phyloP scores from a whole-genome alignment of 495 filamentous ascomycete species.

The Aspergillus nanangensis region DNA sequence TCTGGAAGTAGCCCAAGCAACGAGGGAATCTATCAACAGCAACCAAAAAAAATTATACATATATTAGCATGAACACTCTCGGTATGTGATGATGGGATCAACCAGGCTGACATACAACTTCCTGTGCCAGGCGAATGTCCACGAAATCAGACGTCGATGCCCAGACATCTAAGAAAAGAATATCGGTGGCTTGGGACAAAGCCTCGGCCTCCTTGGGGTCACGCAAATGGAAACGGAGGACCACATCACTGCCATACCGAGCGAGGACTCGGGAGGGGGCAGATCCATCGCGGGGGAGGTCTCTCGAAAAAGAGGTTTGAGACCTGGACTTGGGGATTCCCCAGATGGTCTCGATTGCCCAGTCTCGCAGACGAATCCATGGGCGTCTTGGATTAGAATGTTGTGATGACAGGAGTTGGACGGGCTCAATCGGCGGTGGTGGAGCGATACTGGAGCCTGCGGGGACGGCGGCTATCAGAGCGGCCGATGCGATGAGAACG shows the following conservation, averaged over 20 bases:
- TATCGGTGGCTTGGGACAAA: slow-evolving; percentile 67
- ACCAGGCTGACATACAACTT: slow-evolving; percentile 53
- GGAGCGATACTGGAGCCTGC: slow-evolving; percentile 41
- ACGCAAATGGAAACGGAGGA: slow-evolving; percentile 80
- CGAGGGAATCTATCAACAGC: slow-evolving; percentile 55
- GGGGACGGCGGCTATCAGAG: slow-evolving; percentile 32
- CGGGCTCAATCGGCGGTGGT: slow-evolving; percentile 32
- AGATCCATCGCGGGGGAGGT: slow-evolving; percentile 14
- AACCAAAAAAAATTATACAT: neutral
- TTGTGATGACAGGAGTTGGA: slow-evolving; percentile 24
- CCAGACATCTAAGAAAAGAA: slow-evolving; percentile 87
- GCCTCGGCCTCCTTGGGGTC: slow-evolving; percentile 65
- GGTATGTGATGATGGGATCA: neutral
- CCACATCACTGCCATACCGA: slow-evolving; percentile 75
- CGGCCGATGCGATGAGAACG: slow-evolving; percentile 24
- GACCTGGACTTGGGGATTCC: slow-evolving; percentile 33
- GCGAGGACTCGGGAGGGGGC: slow-evolving; percentile 49
- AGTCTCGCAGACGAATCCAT: slow-evolving; percentile 59
- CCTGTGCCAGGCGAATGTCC: slow-evolving; percentile 78
- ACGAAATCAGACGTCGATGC: slow-evolving; percentile 75
- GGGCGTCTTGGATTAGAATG: slow-evolving; percentile 28
- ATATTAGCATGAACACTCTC: slow-evolving; percentile 1
- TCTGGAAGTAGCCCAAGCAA: slow-evolving; percentile 76
- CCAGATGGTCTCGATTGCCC: slow-evolving; percentile 61
- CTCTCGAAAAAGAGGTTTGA: slow-evolving; percentile 3